These are phyloP conservation scores for Apiospora saccharicola DNA, from an alignment of 2,329 filamentous ascomycete genomes.

Conservation along the genomic window DNA sequence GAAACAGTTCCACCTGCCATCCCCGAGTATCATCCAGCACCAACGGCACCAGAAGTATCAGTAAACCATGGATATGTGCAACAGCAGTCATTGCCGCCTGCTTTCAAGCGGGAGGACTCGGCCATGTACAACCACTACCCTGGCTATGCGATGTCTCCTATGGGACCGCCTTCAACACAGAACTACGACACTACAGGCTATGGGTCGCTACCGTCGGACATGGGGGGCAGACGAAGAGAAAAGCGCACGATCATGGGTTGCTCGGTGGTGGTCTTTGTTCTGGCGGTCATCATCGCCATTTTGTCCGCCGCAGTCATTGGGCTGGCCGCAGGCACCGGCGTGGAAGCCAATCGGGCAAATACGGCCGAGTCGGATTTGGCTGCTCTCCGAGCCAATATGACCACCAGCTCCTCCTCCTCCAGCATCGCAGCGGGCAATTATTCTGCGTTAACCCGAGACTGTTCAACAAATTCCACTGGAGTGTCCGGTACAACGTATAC, in stretches of 20 bases:
- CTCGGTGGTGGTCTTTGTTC: slow-evolving; percentile 48
- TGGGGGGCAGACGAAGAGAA: slow-evolving; percentile 28
- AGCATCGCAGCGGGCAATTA: slow-evolving; percentile 45
- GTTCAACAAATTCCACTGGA: slow-evolving; percentile 43
- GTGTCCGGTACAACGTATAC: slow-evolving; percentile 50
- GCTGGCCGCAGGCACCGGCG: slow-evolving; percentile 52
- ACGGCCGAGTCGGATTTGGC: slow-evolving; percentile 45
- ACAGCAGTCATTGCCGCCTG: slow-evolving; percentile 26
- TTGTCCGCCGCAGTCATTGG: slow-evolving; percentile 52
- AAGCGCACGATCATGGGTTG: slow-evolving; percentile 44
- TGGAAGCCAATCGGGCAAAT: slow-evolving; percentile 49
- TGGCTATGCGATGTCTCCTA: slow-evolving; percentile 30
- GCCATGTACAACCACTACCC: slow-evolving; percentile 26
- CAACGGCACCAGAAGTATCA: slow-evolving; percentile 35
- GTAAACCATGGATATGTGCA: slow-evolving; percentile 26
- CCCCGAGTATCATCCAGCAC: slow-evolving; percentile 43
- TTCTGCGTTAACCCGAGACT: slow-evolving; percentile 32
- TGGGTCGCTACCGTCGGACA: slow-evolving; percentile 28
- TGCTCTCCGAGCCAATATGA: slow-evolving; percentile 14
- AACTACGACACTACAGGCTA: slow-evolving; percentile 34
- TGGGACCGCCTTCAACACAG: slow-evolving; percentile 28
- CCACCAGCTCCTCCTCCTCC: slow-evolving; percentile 25
- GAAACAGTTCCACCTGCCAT: slow-evolving; percentile 36
- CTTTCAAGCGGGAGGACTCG: slow-evolving; percentile 32
- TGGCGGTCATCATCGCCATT: slow-evolving; percentile 50